phyloP scores from a whole-genome alignment of 371 early-diverging fungal genomes.

The Nematocida minor region DNA sequence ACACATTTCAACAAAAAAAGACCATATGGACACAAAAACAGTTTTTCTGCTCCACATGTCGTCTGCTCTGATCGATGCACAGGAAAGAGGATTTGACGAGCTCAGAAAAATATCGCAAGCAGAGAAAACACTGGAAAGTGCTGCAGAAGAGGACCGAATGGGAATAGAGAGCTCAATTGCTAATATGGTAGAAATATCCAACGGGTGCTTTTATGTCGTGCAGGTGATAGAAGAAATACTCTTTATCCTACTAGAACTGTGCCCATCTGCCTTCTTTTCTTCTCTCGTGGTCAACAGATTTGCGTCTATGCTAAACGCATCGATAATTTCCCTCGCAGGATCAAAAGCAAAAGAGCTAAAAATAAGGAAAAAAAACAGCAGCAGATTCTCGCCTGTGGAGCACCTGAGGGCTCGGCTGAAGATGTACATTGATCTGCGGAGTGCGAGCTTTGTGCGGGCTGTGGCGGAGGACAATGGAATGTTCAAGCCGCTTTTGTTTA shows the following conservation, averaged over 20 bases:
- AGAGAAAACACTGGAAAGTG: constrained; percentile 7
- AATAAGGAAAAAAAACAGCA: constrained; percentile 72
- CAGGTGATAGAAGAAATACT: constrained; percentile 48
- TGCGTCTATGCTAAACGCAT: constrained; percentile 89
- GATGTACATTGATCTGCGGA: constrained; percentile 74
- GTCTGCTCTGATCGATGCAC: constrained; percentile 41
- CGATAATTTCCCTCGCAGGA: constrained; percentile 79
- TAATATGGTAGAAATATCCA: constrained; percentile 1
- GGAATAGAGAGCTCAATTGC: not conserved
- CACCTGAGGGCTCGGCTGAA: constrained; percentile 75
- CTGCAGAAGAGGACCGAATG: constrained; percentile 25
- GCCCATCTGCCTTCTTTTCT: constrained; percentile 72
- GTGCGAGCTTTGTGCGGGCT: constrained; percentile 59
- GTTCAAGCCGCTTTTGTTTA: constrained; percentile 58
- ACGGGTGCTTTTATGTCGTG: constrained; percentile 35
- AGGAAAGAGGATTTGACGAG: constrained; percentile 48
- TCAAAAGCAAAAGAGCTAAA: constrained; percentile 82
- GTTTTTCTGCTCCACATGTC: constrained; percentile 55
- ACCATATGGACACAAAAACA: constrained; percentile 49
- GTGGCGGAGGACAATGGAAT: constrained; percentile 74
- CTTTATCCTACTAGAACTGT: constrained; percentile 26
- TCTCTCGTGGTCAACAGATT: constrained; percentile 80
- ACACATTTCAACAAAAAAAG: not conserved
- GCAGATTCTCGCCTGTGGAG: constrained; percentile 79
- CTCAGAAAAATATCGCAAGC: constrained; percentile 53